These are phyloP conservation scores for Hyaloscypha bicolor DNA, from an alignment of 495 filamentous ascomycete species.

Conservation along the genomic window DNA sequence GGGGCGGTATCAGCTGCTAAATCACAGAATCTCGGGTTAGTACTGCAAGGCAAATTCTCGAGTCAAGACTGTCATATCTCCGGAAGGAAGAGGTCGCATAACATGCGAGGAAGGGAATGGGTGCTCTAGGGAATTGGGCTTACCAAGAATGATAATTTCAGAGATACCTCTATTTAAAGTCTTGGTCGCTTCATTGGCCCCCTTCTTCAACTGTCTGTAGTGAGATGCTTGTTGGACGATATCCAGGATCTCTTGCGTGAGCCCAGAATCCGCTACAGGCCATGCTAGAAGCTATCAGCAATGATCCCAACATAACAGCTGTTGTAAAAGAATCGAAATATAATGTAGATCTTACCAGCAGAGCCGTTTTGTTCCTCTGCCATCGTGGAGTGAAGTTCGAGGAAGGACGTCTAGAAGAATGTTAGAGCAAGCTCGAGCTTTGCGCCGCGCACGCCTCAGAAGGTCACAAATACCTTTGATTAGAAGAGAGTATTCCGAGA, in stretches of 20 bases:
- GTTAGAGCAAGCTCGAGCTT: conserved; percentile 17
- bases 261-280: conserved; percentile 81
- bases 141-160: conserved; percentile 76
- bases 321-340: background rate
- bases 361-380: conserved; percentile 50
- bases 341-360: conserved; percentile 37
- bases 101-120: background rate
- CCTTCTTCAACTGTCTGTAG: conserved; percentile 88
- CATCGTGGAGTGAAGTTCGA: conserved; percentile 39
- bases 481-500: background rate
- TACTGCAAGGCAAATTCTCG: background rate
- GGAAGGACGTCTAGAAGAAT: conserved; percentile 3
- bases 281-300: conserved; percentile 60
- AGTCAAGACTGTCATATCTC: background rate
- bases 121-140: background rate
- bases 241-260: conserved; percentile 77
- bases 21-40: background rate
- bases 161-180: conserved; percentile 85
- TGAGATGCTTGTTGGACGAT: conserved; percentile 85
- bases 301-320: background rate
- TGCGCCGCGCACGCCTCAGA: conserved; percentile 15
- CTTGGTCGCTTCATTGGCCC: conserved; percentile 79
- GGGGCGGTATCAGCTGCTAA: conserved; percentile 80
- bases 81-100: too few species aligned
- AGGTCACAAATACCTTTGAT: conserved; percentile 14